phyloP scores from a whole-genome alignment of 371 early-diverging fungal species.

The Synchytrium microbalum region DNA sequence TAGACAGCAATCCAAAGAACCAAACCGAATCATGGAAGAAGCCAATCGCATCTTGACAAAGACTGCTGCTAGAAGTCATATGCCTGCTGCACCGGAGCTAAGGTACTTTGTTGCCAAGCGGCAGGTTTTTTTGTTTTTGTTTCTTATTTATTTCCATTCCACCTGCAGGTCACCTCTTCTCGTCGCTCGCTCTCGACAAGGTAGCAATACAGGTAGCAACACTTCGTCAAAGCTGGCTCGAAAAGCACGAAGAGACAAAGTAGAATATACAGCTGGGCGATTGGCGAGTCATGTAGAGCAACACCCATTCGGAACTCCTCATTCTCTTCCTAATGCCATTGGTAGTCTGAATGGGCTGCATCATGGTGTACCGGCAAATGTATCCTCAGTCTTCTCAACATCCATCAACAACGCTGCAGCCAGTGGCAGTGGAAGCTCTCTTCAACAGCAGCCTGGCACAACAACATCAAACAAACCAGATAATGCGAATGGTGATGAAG shows the following conservation, averaged over 20 bases:
- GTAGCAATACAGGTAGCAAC: not conserved
- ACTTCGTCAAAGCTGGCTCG: not conserved
- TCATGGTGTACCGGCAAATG: too few species aligned
- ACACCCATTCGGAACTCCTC: not conserved
- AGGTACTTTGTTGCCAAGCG: too few species aligned
- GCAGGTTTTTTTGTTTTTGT: too few species aligned
- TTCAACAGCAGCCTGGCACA: too few species aligned
- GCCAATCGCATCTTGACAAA: not conserved
- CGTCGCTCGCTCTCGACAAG: not conserved
- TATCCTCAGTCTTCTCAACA: not conserved
- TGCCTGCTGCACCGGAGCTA: not conserved
- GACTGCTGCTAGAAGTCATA: not conserved
- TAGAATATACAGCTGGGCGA: not conserved
- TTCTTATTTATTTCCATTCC: too few species aligned
- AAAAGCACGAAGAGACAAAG: not conserved
- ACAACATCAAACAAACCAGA: too few species aligned
- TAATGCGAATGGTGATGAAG: not conserved
- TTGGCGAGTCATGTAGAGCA: not conserved
- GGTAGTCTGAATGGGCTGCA: too few species aligned
- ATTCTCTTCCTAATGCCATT: not conserved
- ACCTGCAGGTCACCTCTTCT: too few species aligned
- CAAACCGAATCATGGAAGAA: not conserved
- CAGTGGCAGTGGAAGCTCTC: too few species aligned
- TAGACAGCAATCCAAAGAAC: too few species aligned
- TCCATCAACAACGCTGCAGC: too few species aligned